A percentile compares a stretch with the other conserved stretches of the same genome.
phyloP scores from a whole-genome alignment of 1,284 basidiomycete species.

The Marasmius fiardii region DNA sequence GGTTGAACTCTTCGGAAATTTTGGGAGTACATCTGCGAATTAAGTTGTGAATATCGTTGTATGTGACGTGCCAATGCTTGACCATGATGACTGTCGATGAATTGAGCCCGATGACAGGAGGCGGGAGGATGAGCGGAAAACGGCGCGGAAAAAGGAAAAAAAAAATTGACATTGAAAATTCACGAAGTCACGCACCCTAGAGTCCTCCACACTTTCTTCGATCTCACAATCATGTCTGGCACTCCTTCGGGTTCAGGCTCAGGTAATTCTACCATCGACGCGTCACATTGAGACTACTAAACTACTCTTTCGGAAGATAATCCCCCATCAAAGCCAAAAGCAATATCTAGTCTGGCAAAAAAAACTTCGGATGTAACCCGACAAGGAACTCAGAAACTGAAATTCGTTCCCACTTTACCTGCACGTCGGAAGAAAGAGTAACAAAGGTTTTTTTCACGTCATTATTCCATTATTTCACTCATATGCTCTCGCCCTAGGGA shows the following conservation, averaged over 20 bases:
- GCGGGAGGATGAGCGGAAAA: too few relatives aligned
- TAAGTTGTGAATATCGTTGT: conserved; percentile 84
- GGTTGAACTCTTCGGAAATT: conserved; percentile 70
- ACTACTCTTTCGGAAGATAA: conserved; percentile 16
- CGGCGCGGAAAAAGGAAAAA: background rate
- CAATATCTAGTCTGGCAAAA: conserved; percentile 71
- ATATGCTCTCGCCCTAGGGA: conserved; percentile 28
- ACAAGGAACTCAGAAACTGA: conserved; percentile 69
- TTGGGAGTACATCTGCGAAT: conserved; percentile 59
- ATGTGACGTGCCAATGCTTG: conserved; percentile 68
- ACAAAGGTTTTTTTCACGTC: conserved; percentile 7
- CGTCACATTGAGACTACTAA: conserved; percentile 5
- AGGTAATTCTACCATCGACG: background rate
- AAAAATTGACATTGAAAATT: background rate
- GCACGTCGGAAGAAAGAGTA: conserved; percentile 70
- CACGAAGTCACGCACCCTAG: background rate
- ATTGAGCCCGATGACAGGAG: too few relatives aligned
- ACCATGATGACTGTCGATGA: conserved; percentile 37
- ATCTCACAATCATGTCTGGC: conserved; percentile 12
- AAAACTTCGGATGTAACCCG: conserved; percentile 67
- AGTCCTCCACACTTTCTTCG: background rate
- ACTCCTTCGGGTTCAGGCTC: conserved; percentile 7
- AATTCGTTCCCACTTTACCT: conserved; percentile 75
- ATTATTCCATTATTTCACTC: conserved; percentile 6
- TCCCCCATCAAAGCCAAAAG: conserved; percentile 40